These are phyloP conservation scores for Stenocarpella maydis DNA, from an alignment of 2,329 filamentous ascomycete species.

Conservation along the genomic window DNA sequence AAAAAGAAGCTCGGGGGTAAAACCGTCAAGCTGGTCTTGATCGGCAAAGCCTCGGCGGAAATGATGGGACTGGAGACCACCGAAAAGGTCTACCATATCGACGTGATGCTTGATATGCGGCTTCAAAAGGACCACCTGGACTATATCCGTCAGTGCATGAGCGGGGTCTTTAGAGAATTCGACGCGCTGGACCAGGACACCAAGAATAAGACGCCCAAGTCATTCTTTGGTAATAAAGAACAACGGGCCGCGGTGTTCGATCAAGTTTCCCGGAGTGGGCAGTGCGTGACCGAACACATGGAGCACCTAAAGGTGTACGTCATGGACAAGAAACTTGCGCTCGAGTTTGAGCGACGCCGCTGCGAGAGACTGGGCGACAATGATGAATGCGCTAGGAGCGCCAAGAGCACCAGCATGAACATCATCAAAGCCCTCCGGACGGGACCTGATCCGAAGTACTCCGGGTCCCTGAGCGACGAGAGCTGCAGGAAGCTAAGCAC, in stretches of 20 bases:
- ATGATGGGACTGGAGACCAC: background rate
- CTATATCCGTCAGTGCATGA: background rate
- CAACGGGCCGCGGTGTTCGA: background rate
- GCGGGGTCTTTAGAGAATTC: background rate
- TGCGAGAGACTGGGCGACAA: too few species aligned
- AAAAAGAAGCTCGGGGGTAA: fast-evolving
- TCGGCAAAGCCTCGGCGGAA: background rate
- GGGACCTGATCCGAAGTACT: fast-evolving
- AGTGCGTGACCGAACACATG: background rate
- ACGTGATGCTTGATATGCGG: background rate
- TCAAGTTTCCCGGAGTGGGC: too few species aligned
- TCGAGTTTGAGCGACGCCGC: background rate
- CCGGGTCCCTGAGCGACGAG: background rate
- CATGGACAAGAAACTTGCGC: background rate
- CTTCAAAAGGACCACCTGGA: background rate
- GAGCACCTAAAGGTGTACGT: background rate
- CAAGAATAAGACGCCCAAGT: too few species aligned
- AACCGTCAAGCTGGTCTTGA: background rate
- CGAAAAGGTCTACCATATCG: background rate
- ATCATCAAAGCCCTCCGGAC: background rate
- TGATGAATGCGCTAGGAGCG: background rate
- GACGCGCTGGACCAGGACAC: background rate
- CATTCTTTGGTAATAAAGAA: background rate
- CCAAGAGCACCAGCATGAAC: background rate
- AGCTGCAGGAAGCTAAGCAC: background rate